phyloP scores from a whole-genome alignment of 2,329 filamentous ascomycete genomes.

The Grosmannia serpens region DNA sequence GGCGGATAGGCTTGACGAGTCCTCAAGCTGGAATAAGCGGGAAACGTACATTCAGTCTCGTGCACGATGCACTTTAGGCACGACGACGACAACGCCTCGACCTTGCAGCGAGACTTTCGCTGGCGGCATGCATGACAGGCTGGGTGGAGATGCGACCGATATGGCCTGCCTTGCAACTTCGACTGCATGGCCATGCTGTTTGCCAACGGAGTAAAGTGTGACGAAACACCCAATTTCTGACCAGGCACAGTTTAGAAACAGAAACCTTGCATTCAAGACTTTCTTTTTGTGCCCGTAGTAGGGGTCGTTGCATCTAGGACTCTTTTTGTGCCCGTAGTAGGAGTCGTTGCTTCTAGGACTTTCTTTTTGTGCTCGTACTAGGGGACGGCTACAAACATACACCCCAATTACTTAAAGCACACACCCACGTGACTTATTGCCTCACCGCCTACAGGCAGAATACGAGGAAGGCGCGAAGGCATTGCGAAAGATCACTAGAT shows the following conservation, averaged over 20 bases:
- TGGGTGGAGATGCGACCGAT: constrained; percentile 49
- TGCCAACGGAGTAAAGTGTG: background rate
- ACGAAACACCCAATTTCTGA: background rate
- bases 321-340: too few species aligned
- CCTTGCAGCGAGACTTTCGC: constrained; percentile 50
- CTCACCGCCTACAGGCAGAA: too few species aligned
- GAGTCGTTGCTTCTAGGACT: too few species aligned
- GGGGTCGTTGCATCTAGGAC: too few species aligned
- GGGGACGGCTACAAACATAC: too few species aligned
- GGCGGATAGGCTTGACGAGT: background rate
- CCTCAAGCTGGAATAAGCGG: background rate
- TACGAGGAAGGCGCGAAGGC: too few species aligned
- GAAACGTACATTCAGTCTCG: constrained; percentile 35
- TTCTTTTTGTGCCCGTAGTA: too few species aligned
- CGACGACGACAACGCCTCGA: constrained; percentile 37
- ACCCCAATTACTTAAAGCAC: too few species aligned
- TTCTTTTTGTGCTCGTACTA: too few species aligned
- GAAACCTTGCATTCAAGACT: too few species aligned
- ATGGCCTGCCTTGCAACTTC: constrained; percentile 29
- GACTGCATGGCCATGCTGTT: background rate
- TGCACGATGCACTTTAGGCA: constrained; percentile 49
- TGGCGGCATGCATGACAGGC: constrained; percentile 49
- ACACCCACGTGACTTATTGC: too few species aligned
- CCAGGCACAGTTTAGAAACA: background rate
- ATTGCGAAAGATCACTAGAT: too few species aligned